A percentile compares a stretch with the other conserved stretches of the same genome.
Conservation (phyloP, 2,329 filamentous ascomycete genomes). For the Dactylonectria estremocensis region DNA sequence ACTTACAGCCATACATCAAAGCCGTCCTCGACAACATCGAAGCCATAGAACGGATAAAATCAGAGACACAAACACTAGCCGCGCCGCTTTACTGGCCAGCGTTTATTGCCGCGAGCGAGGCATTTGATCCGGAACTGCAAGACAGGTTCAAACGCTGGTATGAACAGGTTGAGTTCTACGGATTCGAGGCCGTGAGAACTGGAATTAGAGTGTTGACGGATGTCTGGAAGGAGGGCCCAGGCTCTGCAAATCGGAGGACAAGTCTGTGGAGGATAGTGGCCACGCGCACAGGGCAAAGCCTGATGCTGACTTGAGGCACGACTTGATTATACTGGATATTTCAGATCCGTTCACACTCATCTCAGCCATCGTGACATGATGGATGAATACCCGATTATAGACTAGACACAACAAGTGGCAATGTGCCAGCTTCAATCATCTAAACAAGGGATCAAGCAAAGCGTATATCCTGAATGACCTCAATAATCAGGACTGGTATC, state of each 20-base stretch:
- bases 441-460: neutral
- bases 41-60: conserved; percentile 43
- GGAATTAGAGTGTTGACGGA: conserved; percentile 42
- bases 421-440: neutral
- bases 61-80: conserved; percentile 35
- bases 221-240: conserved; percentile 39
- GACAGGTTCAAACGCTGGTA: conserved; percentile 44
- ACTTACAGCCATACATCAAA: conserved; percentile 38
- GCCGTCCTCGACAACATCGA: conserved; percentile 39
- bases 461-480: neutral
- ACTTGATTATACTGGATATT: no score
- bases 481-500: neutral
- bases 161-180: conserved; percentile 39
- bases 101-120: conserved; percentile 45
- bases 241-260: conserved; percentile 12
- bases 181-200: conserved; percentile 43
- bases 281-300: conserved; percentile 10
- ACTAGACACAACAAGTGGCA: neutral
- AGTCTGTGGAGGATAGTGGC: conserved; percentile 26
- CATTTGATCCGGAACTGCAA: conserved; percentile 39
- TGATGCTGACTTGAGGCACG: conserved; percentile 15
- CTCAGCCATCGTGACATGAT: neutral
- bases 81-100: conserved; percentile 46
- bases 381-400: neutral
- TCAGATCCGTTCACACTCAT: neutral